Percentiles rank a stretch among this genome's conserved stretches.
Conservation (phyloP, 164 flowering plant species). For the Annona squamosa region DNA sequence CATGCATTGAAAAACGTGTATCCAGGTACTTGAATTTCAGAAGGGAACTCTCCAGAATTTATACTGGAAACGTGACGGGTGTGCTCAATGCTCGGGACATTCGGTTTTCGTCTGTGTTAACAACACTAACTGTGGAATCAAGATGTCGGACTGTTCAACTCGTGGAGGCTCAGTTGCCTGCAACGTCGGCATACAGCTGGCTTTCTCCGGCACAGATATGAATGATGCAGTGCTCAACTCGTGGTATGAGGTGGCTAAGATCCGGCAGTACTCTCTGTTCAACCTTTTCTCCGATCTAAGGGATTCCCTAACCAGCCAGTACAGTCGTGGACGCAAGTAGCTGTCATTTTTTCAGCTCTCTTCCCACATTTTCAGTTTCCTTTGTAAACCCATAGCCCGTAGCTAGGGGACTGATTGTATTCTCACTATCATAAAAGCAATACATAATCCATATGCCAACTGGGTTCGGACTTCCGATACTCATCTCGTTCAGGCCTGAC, state of each 20-base stretch:
- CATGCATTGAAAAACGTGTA: not conserved
- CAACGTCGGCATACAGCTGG: constrained; percentile 83
- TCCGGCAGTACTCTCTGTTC: constrained; percentile 82
- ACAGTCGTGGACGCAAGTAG: constrained; percentile 44
- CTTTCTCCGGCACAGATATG: constrained; percentile 96
- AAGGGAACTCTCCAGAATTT: constrained; percentile 43
- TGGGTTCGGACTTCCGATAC: no score
- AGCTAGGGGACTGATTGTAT: not conserved
- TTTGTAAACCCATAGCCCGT: not conserved
- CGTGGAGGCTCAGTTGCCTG: constrained; percentile 73
- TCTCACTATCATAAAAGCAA: not conserved
- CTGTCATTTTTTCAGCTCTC: not conserved
- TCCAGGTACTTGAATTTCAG: constrained; percentile 76
- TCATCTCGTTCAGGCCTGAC: no score
- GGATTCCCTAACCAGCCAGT: constrained; percentile 67
- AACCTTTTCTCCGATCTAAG: constrained; percentile 62
- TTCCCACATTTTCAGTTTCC: not conserved
- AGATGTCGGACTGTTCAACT: constrained; percentile 43
- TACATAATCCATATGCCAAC: not conserved
- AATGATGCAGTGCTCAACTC: constrained; percentile 69
- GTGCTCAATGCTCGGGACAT: constrained; percentile 58
- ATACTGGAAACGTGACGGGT: constrained; percentile 43
- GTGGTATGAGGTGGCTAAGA: constrained; percentile 85
- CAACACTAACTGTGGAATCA: constrained; percentile 76
- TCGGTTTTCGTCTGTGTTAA: constrained; percentile 68